phyloP scores from a whole-genome alignment of 345 rosid genomes.

The Lumnitzera littorea region DNA sequence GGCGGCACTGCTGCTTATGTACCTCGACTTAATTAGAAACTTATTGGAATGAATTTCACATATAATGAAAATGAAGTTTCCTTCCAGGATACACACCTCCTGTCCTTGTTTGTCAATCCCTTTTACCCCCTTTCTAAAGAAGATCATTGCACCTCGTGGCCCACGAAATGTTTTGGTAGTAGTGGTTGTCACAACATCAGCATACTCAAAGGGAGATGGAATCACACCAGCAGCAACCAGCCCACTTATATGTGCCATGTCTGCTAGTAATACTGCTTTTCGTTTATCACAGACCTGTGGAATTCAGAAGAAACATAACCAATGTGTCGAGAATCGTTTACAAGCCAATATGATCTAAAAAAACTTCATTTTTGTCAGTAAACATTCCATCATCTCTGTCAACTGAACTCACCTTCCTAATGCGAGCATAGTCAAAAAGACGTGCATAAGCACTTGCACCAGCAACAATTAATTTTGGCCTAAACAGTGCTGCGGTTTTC shows the following conservation, averaged over 20 bases:
- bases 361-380: too few species aligned
- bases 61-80: neutral
- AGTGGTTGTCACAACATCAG: slow-evolving; percentile 91
- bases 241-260: slow-evolving; percentile 98
- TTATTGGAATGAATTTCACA: too few species aligned
- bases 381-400: neutral
- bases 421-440: slow-evolving; percentile 79
- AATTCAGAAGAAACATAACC: slow-evolving; percentile 8
- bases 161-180: slow-evolving; percentile 98
- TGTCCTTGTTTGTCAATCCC: slow-evolving; percentile 79
- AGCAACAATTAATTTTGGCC: slow-evolving; percentile 94
- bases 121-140: slow-evolving; percentile 88
- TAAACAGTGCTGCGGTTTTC: slow-evolving; percentile 71
- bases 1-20: too few species aligned
- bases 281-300: slow-evolving; percentile 93
- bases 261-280: slow-evolving; percentile 78
- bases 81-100: slow-evolving; percentile 46
- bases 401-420: slow-evolving; percentile 58
- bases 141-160: slow-evolving; percentile 98
- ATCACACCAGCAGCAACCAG: slow-evolving; percentile 93
- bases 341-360: too few species aligned
- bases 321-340: too few species aligned
- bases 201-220: slow-evolving; percentile 95
- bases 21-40: too few species aligned
- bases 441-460: slow-evolving; percentile 99